These are phyloP conservation scores for Alternaria ethzedia DNA, from an alignment of 2,329 filamentous ascomycete species.

Conservation along the genomic window DNA sequence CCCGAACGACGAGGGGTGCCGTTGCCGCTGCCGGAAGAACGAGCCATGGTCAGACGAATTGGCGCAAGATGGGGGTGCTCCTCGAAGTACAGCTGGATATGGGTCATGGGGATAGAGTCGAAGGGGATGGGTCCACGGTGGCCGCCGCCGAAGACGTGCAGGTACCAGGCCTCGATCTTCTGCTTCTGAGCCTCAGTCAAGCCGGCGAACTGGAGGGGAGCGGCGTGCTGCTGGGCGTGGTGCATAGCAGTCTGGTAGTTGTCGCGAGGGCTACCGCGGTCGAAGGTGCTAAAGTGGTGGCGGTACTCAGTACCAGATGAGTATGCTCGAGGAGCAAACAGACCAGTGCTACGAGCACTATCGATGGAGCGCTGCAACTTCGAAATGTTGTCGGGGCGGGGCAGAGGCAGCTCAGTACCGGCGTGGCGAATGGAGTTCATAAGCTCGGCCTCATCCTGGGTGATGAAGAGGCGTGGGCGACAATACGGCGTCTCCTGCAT, in stretches of 20 bases:
- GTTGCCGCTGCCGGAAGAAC: constrained; percentile 12
- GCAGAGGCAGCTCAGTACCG: constrained; percentile 78
- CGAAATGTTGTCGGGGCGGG: constrained; percentile 79
- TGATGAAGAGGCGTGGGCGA: constrained; percentile 73
- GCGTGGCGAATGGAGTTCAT: constrained; percentile 53
- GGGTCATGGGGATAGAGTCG: constrained; percentile 35
- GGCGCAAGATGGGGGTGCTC: constrained; percentile 15
- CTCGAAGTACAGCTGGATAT: constrained; percentile 27
- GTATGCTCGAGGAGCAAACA: constrained; percentile 80
- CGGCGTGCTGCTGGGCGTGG: constrained; percentile 23
- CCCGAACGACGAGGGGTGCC: constrained; percentile 18
- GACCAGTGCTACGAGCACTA: constrained; percentile 84
- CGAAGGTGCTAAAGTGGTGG: constrained; percentile 77
- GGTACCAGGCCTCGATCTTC: constrained; percentile 34
- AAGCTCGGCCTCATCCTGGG: constrained; percentile 54
- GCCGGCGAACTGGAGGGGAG: constrained; percentile 11
- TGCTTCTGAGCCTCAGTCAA: constrained; percentile 29
- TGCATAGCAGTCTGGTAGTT: constrained; percentile 29
- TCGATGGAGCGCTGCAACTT: constrained; percentile 89
- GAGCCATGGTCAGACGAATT: constrained; percentile 31
- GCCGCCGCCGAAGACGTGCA: constrained; percentile 24
- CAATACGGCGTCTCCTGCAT: constrained; percentile 86
- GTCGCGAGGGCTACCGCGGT: constrained; percentile 71
- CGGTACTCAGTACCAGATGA: constrained; percentile 78
- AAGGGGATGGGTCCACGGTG: constrained; percentile 31